A percentile compares a stretch with the other conserved stretches of the same genome.
Evolutionary conservation across 2,329 filamentous ascomycete species (phyloP).

Genomic region (Epichloe elymi): DNA sequence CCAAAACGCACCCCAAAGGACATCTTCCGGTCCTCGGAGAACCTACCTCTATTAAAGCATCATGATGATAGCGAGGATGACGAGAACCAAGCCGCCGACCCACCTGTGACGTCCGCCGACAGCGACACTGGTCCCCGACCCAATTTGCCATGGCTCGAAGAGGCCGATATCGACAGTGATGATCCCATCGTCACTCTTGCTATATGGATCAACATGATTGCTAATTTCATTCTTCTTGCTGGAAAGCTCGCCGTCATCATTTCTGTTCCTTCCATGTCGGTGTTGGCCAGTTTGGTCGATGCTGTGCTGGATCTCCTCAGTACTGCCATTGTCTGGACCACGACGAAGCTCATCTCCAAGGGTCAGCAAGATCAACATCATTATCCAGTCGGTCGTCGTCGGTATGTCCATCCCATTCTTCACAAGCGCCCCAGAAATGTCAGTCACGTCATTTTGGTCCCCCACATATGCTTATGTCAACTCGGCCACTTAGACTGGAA

Average conservation of each 20-base stretch:
- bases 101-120: background rate
- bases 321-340: constrained; percentile 70
- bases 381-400: constrained; percentile 64
- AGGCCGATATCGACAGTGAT: constrained; percentile 57
- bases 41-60: constrained; percentile 47
- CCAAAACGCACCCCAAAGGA: constrained; percentile 74
- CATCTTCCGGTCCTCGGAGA: constrained; percentile 65
- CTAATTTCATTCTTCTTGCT: constrained; percentile 61
- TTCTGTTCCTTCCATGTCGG: constrained; percentile 68
- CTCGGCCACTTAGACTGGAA: constrained; percentile 42
- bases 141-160: constrained; percentile 58
- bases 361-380: constrained; percentile 59
- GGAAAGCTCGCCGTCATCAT: constrained; percentile 68
- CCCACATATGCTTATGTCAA: background rate
- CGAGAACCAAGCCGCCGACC: constrained; percentile 24
- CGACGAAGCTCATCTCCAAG: constrained; percentile 53
- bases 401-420: constrained; percentile 19
- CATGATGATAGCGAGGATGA: constrained; percentile 22
- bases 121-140: constrained; percentile 28
- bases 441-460: background rate
- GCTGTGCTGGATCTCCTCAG: constrained; percentile 69
- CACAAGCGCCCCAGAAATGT: no score
- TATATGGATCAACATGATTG: constrained; percentile 73
- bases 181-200: constrained; percentile 71
- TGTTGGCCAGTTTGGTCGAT: constrained; percentile 67